Conservation (phyloP, 1,284 basidiomycete species). For the Schizophyllum amplum region DNA sequence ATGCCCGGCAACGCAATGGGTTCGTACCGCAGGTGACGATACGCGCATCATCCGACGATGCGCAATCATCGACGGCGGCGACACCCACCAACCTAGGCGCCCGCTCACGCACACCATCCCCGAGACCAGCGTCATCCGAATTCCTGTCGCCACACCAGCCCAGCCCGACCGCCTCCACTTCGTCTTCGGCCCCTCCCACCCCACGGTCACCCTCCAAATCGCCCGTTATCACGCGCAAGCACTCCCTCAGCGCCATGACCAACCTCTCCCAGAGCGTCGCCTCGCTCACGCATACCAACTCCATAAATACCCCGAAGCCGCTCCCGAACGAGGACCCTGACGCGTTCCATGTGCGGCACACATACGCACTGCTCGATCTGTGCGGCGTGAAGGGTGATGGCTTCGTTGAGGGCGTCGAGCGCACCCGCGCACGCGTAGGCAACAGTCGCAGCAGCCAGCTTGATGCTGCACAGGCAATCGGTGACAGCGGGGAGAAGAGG, state of each 20-base stretch:
- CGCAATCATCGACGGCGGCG: background rate
- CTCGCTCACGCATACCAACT: conserved; percentile 26
- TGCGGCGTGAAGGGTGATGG: conserved; percentile 88
- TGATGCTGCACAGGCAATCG: conserved; percentile 45
- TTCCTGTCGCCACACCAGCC: conserved; percentile 12
- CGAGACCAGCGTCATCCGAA: conserved; percentile 10
- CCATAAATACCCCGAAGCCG: conserved; percentile 49
- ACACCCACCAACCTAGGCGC: conserved; percentile 5
- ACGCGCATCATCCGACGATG: background rate
- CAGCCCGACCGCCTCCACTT: conserved; percentile 25
- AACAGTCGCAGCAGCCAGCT: conserved; percentile 50
- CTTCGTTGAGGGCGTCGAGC: conserved; percentile 84
- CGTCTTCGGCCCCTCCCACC: conserved; percentile 24
- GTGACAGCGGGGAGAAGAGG: conserved; percentile 48
- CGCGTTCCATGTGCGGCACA: conserved; percentile 80
- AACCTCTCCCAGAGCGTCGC: conserved; percentile 26
- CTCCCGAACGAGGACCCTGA: conserved; percentile 76
- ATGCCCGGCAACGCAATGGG: background rate
- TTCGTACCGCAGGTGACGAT: background rate
- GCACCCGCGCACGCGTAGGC: conserved; percentile 80
- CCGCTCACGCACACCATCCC: conserved; percentile 9
- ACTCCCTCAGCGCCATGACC: conserved; percentile 19
- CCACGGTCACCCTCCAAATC: conserved; percentile 23
- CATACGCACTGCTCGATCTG: conserved; percentile 80
- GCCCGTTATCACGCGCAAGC: conserved; percentile 13